Evolutionary conservation across 148 eudicot species (phyloP), one percentile per base, ranked within the genome.

Genomic region (Beta vulgaris): DNA sequence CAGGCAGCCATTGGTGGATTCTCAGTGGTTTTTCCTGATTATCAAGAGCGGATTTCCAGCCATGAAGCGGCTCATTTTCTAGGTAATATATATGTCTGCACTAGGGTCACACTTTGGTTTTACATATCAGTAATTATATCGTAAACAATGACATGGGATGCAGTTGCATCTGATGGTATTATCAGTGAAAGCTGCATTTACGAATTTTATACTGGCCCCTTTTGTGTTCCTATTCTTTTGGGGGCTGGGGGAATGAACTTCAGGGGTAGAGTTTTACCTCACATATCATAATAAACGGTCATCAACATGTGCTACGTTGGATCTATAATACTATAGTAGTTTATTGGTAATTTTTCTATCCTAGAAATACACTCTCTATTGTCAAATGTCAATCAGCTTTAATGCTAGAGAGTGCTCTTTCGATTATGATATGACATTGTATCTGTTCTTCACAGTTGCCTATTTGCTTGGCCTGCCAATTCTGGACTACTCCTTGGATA

Each of bases 1-100:
- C 98, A 94, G 89, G 98, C 92, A 48, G 93, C 90, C 75, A 94
- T 92, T 57, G 82, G 89, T 69, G 87, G 87, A 70, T 94, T 91
- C 79, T 90, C 98, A 31, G 68, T 88, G 28, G 69, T 87, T 76
- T 92, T 92, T 66, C 93, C 97, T 75, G 98, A 94, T 81, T 91
- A 94, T 77, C 90, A 94, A 63, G 98, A 94, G 35, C 87, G 98
- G 82, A 84, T 90, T 79, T 90, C 93, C 79, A 87, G 90, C 79
- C 98, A 94, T 83, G 98, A 94, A 89, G 97, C 98, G 21, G 97
- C 97, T 73, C 98, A 94, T 72, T 94, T 94, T 77, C 79, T 94
- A 77, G 93, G 98, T 94, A 81, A 64, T 42, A 66, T 73, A 64
- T 42, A 66, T 73, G 48, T 72, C 54, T 26, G 49, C 34, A 53